Base-by-base conservation (phyloP, 2,329 filamentous ascomycete genomes). In the Colletotrichum phormii region DNA sequence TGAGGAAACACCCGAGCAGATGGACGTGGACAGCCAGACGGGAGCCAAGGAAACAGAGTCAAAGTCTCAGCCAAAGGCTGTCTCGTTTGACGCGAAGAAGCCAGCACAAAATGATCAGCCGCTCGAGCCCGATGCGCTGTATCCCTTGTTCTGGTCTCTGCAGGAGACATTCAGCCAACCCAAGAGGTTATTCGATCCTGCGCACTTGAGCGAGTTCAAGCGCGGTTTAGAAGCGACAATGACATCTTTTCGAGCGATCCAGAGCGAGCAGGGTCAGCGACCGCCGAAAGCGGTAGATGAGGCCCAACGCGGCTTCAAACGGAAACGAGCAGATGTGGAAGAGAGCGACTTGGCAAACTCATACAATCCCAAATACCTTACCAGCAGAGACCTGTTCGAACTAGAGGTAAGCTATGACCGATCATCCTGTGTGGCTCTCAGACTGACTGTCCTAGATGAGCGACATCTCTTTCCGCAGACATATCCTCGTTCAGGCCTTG, bases 361-460 rank as follows among this genome's bases (percentile, higher is more conserved):
- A 29, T 98, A 98, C 84, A 99, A 99, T 78, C 96, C 97, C 1
- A 99, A 98, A 80, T 99, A 99, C 80, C 89, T 99, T 22, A 99
- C 97, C n/a, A 98, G 95, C 81, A 90, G 93, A 75, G 97, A 99
- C 80, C 87, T 99, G 1, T 99, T 99, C 82, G 95, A 97, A 78
- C 89, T 99, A 58, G 97, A 99, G 89, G 93, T 64, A 57, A 18
- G 62, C 12, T 95, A 87, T 73, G 84, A 26, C 22, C 37, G n/a
- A 35, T 33, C 33, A 15, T 35, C 24, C 11, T 5, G 13, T 15
- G 33, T 37, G 4, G n/a, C n/a, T 12, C 24, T 33, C 12, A 7
- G 13, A 33, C 80, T 83, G 72, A 78, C 42, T 60, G 58, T 54
- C 51, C 51, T 76, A 95, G 93, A 92, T 98, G 75, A 95, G 95